A percentile compares a stretch with the other conserved stretches of the same genome.
Evolutionary conservation across 2,329 filamentous ascomycete species (phyloP).

Genomic region (Colletotrichum karsti): DNA sequence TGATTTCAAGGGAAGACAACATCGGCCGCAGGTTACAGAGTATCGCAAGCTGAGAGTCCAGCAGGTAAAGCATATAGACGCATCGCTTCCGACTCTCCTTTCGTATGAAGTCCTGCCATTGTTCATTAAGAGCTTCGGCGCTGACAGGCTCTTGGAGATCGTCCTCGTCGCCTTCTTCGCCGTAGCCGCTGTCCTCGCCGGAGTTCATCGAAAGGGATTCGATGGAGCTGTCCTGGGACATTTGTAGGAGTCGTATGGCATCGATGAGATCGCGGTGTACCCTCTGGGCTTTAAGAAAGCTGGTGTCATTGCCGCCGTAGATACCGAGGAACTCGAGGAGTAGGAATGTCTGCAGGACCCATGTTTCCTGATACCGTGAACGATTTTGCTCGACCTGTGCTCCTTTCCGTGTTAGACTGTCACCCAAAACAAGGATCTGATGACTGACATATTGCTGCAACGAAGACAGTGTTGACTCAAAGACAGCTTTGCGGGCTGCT

Average conservation of each 20-base stretch:
- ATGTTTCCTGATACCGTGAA: constrained; percentile 16
- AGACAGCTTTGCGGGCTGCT: background rate
- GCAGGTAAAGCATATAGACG: constrained; percentile 18
- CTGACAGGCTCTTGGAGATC: constrained; percentile 7
- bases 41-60: constrained; percentile 11
- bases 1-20: constrained; percentile 17
- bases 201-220: constrained; percentile 2
- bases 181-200: constrained; percentile 8
- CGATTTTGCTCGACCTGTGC: constrained; percentile 8
- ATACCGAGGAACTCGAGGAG: constrained; percentile 16
- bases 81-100: constrained; percentile 11
- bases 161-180: background rate
- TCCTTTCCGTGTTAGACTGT: no score
- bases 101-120: constrained; percentile 6
- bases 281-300: constrained; percentile 13
- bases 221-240: constrained; percentile 11
- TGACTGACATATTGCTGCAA: constrained; percentile 18
- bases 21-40: constrained; percentile 14
- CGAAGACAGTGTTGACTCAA: constrained; percentile 3
- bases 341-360: constrained; percentile 13
- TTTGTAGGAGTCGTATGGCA: constrained; percentile 9
- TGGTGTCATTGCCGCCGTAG: constrained; percentile 12
- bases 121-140: background rate
- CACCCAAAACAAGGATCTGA: no score
- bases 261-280: constrained; percentile 16